phyloP scores from a whole-genome alignment of 2,329 filamentous ascomycete species.

The Venturia asperata region DNA sequence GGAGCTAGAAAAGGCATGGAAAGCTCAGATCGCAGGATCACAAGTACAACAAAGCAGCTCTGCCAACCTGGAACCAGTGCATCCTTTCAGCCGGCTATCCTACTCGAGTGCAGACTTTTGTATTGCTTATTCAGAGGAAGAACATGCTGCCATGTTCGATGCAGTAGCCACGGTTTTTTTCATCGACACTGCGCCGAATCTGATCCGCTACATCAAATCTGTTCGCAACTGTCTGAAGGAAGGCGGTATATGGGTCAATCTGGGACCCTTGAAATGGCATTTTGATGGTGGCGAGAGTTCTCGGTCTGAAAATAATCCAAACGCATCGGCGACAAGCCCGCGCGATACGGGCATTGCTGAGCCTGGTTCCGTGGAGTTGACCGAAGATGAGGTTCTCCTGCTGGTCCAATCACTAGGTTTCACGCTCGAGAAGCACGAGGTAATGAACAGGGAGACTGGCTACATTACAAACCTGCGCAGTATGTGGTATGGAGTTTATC shows the following conservation, averaged over 20 bases:
- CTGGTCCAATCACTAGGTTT: conserved; percentile 74
- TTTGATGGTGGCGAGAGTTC: conserved; percentile 44
- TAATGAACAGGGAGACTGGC: conserved; percentile 56
- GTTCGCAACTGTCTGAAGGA: conserved; percentile 69
- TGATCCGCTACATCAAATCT: conserved; percentile 82
- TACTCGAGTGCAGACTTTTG: conserved; percentile 94
- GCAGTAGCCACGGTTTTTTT: conserved; percentile 90
- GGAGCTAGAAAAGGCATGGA: conserved; percentile 28
- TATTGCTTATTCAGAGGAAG: conserved; percentile 65
- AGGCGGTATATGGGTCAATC: conserved; percentile 78
- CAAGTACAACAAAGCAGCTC: not conserved
- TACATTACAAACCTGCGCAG: conserved; percentile 82
- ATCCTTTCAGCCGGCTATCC: conserved; percentile 62
- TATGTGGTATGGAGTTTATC: conserved; percentile 80
- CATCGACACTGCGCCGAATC: conserved; percentile 90
- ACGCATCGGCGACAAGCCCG: not conserved
- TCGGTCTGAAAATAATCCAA: not conserved
- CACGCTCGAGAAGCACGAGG: conserved; percentile 55
- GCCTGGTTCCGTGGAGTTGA: conserved; percentile 82
- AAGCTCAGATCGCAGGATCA: conserved; percentile 19
- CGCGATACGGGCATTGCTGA: conserved; percentile 62
- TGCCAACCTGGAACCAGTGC: conserved; percentile 24
- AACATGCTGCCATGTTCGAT: conserved; percentile 60
- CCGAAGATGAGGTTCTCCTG: conserved; percentile 76
- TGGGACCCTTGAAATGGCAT: conserved; percentile 91